Percentiles rank a stretch among this genome's conserved stretches.
phyloP scores from a whole-genome alignment of 257 asterid species.

The Salvia hispanica region DNA sequence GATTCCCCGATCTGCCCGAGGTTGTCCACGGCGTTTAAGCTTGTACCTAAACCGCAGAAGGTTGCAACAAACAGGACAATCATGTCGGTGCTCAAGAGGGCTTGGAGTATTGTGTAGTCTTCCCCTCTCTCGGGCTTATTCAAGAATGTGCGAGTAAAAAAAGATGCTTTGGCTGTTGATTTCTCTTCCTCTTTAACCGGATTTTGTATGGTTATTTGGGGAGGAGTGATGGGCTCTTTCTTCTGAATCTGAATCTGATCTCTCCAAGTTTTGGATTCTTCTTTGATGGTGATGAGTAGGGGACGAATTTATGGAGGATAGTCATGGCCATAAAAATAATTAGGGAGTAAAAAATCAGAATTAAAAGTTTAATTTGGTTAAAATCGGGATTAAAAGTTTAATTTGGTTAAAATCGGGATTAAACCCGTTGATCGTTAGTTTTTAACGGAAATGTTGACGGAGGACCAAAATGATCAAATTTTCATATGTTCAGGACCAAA shows the following conservation, averaged over 20 bases:
- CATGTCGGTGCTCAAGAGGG: conserved; percentile 70
- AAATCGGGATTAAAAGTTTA: no score
- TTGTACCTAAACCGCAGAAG: conserved; percentile 72
- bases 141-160: conserved; percentile 37
- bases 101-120: conserved; percentile 68
- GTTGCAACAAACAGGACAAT: conserved; percentile 60
- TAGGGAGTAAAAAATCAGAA: no score
- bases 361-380: no score
- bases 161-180: conserved; percentile 20
- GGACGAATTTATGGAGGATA: conserved; percentile 44
- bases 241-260: not conserved
- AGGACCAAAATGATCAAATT: no score
- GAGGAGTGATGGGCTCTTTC: not conserved
- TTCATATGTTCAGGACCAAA: no score
- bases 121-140: conserved; percentile 76
- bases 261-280: conserved; percentile 49
- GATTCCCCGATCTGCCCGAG: conserved; percentile 78
- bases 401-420: no score
- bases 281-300: conserved; percentile 51
- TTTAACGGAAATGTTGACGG: no score
- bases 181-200: not conserved
- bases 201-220: conserved; percentile 28
- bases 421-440: no score
- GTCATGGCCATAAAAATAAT: conserved; percentile 83
- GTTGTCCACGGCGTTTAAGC: conserved; percentile 77